These are phyloP conservation scores for Termitomyces sp. DNA, from an alignment of 768 basidiomycete genomes.

Conservation along the genomic window DNA sequence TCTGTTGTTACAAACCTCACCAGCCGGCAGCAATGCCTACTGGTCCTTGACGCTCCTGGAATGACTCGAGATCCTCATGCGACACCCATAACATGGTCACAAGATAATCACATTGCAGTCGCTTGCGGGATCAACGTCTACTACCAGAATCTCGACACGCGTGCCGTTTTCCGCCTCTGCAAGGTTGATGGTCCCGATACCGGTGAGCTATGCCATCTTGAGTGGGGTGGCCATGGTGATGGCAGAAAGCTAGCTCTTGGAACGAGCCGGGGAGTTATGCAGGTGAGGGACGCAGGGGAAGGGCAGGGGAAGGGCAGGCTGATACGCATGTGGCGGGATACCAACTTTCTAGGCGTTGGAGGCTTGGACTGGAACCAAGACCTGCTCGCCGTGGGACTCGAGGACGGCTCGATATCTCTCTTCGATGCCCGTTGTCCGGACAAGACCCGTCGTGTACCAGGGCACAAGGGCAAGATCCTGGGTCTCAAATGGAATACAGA, in stretches of 20 bases:
- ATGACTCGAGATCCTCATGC: constrained; percentile 52
- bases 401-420: constrained; percentile 61
- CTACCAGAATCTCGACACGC: constrained; percentile 59
- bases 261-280: constrained; percentile 45
- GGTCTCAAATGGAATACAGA: constrained; percentile 76
- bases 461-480: constrained; percentile 73
- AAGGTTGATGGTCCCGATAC: constrained; percentile 26
- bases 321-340: constrained; percentile 40
- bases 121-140: constrained; percentile 58
- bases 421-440: constrained; percentile 54
- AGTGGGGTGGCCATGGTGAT: constrained; percentile 44
- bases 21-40: constrained; percentile 48
- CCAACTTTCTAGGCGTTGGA: constrained; percentile 21
- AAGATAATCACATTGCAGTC: constrained; percentile 56
- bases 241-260: constrained; percentile 50
- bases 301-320: constrained; percentile 29
- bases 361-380: constrained; percentile 56
- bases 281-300: constrained; percentile 48
- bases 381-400: constrained; percentile 60
- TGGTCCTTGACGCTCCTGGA: constrained; percentile 65
- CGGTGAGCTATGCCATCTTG: constrained; percentile 43
- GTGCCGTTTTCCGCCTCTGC: constrained; percentile 50
- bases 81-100: constrained; percentile 62
- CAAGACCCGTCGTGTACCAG: constrained; percentile 23
- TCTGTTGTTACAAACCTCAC: constrained; percentile 61